Evolutionary conservation across 805 yeast genomes (phyloP).

Genomic region (Yarrowia divulgata): DNA sequence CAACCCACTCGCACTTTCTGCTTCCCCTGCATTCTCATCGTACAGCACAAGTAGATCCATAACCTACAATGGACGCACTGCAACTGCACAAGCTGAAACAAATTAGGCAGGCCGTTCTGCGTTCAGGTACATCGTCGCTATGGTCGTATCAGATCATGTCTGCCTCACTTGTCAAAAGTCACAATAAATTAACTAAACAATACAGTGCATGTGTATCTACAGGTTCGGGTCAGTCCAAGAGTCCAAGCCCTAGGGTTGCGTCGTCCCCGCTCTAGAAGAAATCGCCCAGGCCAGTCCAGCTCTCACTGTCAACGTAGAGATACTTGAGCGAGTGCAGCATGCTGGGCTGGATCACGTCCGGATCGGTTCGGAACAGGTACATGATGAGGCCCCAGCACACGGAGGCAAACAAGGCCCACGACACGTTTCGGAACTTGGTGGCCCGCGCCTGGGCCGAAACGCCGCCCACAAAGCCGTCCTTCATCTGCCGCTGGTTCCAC

Average conservation of each 20-base stretch:
- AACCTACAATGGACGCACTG: too few relatives aligned
- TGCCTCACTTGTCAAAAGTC: too few relatives aligned
- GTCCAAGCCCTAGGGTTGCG: too few relatives aligned
- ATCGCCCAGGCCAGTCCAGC: conserved; percentile 52
- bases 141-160: too few relatives aligned
- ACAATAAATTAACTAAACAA: conserved; percentile 27
- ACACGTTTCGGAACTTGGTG: conserved; percentile 46
- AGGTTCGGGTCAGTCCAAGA: background rate
- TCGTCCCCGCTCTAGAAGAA: too few relatives aligned
- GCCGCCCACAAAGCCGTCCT: conserved; percentile 37
- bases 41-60: too few relatives aligned
- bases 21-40: too few relatives aligned
- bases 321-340: conserved; percentile 74
- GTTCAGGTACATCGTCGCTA: too few relatives aligned
- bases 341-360: conserved; percentile 66
- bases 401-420: conserved; percentile 70
- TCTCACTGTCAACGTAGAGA: conserved; percentile 67
- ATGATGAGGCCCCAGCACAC: conserved; percentile 76
- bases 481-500: conserved; percentile 37
- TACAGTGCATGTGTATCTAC: conserved; percentile 9
- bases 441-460: conserved; percentile 9
- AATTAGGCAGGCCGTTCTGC: too few relatives aligned
- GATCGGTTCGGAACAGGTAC: conserved; percentile 70
- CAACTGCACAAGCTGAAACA: too few relatives aligned
- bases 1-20: too few relatives aligned